Percentiles rank a stretch among this genome's conserved stretches.
phyloP scores from a whole-genome alignment of 108 stramenopile species.

The Cylindrotheca closterium region DNA sequence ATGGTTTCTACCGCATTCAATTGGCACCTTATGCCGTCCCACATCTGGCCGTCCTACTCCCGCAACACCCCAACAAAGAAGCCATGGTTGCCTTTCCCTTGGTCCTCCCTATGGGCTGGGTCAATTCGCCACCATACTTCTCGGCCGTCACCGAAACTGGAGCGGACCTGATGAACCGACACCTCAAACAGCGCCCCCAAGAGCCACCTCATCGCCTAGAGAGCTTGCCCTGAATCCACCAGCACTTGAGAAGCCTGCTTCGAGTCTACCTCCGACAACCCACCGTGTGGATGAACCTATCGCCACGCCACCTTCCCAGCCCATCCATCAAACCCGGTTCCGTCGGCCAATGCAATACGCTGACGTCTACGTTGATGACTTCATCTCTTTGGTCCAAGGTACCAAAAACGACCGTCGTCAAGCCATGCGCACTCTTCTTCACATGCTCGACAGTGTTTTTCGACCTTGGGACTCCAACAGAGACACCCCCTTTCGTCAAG shows the following conservation, averaged over 20 bases:
- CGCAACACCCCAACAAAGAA: background rate
- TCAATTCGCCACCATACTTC: slow-evolving; percentile 33
- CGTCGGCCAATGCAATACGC: slow-evolving; percentile 12
- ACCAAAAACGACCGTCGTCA: background rate
- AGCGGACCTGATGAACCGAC: slow-evolving; percentile 22
- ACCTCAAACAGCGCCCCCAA: background rate
- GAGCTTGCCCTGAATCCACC: slow-evolving; percentile 2
- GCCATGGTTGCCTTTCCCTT: slow-evolving; percentile 3
- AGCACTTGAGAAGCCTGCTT: no score
- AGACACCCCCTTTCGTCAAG: slow-evolving; percentile 22
- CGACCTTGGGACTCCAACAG: slow-evolving; percentile 11
- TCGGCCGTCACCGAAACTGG: slow-evolving; percentile 34
- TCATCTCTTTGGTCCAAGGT: slow-evolving; percentile 32
- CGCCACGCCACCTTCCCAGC: no score
- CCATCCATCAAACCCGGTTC: background rate
- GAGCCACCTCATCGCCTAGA: background rate
- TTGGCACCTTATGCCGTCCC: background rate
- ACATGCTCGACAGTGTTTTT: slow-evolving; percentile 31
- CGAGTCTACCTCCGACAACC: background rate
- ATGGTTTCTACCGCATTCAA: no score
- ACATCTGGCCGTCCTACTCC: slow-evolving; percentile 27
- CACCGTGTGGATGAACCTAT: no score
- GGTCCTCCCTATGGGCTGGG: slow-evolving; percentile 10
- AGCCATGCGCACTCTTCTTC: slow-evolving; percentile 18
- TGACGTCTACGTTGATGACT: slow-evolving; percentile 52